phyloP scores from a whole-genome alignment of 305 asterid species.

The Andrographis paniculata region DNA sequence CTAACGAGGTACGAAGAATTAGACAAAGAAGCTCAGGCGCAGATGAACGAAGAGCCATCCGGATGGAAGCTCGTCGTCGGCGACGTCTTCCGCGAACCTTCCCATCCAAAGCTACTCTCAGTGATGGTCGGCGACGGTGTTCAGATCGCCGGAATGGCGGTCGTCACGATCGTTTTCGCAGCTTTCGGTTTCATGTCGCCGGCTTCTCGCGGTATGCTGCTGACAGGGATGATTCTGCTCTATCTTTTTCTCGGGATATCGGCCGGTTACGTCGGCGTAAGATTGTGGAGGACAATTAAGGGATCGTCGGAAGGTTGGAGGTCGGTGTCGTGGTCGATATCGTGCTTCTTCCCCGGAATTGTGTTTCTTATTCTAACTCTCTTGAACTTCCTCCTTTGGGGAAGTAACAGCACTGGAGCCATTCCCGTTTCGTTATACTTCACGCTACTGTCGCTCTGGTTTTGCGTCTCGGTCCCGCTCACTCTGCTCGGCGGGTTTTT shows the following conservation, averaged over 20 bases:
- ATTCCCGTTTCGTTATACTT: constrained; percentile 47
- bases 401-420: constrained; percentile 51
- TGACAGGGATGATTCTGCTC: constrained; percentile 47
- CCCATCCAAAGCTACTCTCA: constrained; percentile 31
- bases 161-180: constrained; percentile 45
- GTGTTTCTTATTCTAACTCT: constrained; percentile 36
- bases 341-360: constrained; percentile 54
- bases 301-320: constrained; percentile 49
- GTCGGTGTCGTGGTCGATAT: constrained; percentile 39
- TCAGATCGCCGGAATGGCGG: constrained; percentile 48
- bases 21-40: constrained; percentile 57
- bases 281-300: constrained; percentile 39
- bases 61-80: constrained; percentile 65
- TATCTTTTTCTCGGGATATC: constrained; percentile 44
- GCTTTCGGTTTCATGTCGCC: constrained; percentile 61
- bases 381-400: constrained; percentile 50
- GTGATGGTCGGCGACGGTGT: constrained; percentile 54
- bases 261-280: constrained; percentile 45
- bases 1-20: constrained; percentile 46
- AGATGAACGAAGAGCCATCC: constrained; percentile 51
- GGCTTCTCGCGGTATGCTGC: constrained; percentile 51
- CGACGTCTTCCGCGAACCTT: constrained; percentile 52
- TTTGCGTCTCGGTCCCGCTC: constrained; percentile 48
- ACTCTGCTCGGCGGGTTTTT: constrained; percentile 44
- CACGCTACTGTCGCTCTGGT: constrained; percentile 40